phyloP scores from a whole-genome alignment of 768 basidiomycete genomes.

The Rhodotorula taiwanensis region DNA sequence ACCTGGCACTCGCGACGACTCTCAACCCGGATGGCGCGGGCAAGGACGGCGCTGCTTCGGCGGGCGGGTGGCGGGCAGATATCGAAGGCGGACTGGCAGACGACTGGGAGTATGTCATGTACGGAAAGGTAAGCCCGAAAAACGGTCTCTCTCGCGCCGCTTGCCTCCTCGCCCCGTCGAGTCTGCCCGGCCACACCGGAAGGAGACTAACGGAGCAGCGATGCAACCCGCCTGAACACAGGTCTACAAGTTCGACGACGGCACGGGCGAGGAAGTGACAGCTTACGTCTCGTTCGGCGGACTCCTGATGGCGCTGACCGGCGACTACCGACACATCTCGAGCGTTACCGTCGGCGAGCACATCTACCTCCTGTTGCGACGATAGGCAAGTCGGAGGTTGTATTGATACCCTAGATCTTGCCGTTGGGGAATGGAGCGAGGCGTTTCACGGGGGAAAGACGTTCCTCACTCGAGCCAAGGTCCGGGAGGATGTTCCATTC shows the following conservation, averaged over 20 bases:
- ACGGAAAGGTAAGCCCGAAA: constrained; percentile 70
- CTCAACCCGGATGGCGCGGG: constrained; percentile 51
- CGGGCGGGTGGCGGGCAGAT: constrained; percentile 57
- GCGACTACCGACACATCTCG: constrained; percentile 84
- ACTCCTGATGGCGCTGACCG: constrained; percentile 84
- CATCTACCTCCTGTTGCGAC: constrained; percentile 75
- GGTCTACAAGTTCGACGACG: constrained; percentile 96
- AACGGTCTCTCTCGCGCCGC: neutral
- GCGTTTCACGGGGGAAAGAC: too few relatives aligned
- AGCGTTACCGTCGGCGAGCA: constrained; percentile 88
- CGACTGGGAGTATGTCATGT: constrained; percentile 99
- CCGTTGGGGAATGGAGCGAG: too few relatives aligned
- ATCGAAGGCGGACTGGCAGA: constrained; percentile 72
- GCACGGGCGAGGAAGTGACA: constrained; percentile 78
- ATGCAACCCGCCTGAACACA: too few relatives aligned
- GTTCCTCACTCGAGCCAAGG: too few relatives aligned
- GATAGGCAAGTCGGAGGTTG: neutral
- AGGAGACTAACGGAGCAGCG: too few relatives aligned
- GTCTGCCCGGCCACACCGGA: too few relatives aligned
- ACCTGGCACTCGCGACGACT: constrained; percentile 78
- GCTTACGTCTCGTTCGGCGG: constrained; percentile 96
- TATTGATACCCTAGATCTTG: constrained; percentile 24
- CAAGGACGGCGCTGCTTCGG: constrained; percentile 47
- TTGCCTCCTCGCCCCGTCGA: neutral
- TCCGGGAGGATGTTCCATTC: neutral